These are phyloP conservation scores for Cercospora zeae-maydis DNA, from an alignment of 2,329 filamentous ascomycete genomes.

Conservation along the genomic window DNA sequence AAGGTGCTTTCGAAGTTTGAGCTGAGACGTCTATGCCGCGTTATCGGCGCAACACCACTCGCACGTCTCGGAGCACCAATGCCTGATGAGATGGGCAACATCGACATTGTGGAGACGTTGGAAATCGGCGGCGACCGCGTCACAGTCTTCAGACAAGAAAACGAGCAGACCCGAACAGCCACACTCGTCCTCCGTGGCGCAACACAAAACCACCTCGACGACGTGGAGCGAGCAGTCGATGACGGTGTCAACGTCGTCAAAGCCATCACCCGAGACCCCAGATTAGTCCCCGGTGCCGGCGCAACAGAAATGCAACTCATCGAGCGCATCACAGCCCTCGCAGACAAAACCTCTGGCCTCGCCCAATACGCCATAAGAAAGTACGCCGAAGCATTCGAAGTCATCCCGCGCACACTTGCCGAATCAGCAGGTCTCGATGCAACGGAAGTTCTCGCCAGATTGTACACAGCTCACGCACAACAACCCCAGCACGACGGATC, in stretches of 20 bases:
- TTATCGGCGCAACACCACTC: constrained; percentile 93
- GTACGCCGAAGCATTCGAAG: constrained; percentile 95
- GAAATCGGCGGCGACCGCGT: constrained; percentile 98
- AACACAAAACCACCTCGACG: constrained; percentile 96
- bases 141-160: constrained; percentile 96
- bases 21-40: constrained; percentile 87
- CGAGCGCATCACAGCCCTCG: constrained; percentile 83
- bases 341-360: constrained; percentile 87
- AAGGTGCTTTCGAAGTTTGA: constrained; percentile 98
- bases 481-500: constrained; percentile 11
- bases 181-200: constrained; percentile 92
- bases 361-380: constrained; percentile 97
- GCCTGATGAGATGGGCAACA: constrained; percentile 98
- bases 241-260: constrained; percentile 99
- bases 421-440: constrained; percentile 95
- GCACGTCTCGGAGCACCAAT: constrained; percentile 94
- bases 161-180: constrained; percentile 84
- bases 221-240: constrained; percentile 93
- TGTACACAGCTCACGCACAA: constrained; percentile 78
- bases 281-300: constrained; percentile 88
- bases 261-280: constrained; percentile 89
- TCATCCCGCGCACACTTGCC: constrained; percentile 87
- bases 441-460: constrained; percentile 86
- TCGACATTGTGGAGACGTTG: constrained; percentile 93
- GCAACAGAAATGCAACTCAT: constrained; percentile 92